phyloP scores from a whole-genome alignment of 768 basidiomycete species.

The Boletus subcaerulescens region DNA sequence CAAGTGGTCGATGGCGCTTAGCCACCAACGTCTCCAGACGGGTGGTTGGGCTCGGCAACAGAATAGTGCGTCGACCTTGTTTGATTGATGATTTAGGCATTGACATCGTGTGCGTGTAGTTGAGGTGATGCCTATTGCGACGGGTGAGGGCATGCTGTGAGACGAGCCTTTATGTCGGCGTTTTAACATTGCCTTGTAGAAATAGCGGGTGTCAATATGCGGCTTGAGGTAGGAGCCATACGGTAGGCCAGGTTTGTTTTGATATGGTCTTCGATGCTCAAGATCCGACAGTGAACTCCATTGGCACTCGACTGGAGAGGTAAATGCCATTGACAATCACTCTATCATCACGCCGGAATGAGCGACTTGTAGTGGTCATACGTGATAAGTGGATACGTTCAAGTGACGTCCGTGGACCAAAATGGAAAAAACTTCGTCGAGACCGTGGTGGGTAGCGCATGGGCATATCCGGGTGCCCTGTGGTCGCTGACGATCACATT shows the following conservation, averaged over 20 bases:
- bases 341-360: background rate
- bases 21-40: slow-evolving; percentile 51
- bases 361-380: slow-evolving; percentile 42
- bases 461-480: background rate
- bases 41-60: slow-evolving; percentile 63
- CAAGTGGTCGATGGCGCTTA: slow-evolving; percentile 60
- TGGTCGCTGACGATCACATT: slow-evolving; percentile 16
- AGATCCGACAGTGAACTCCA: slow-evolving; percentile 35
- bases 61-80: slow-evolving; percentile 37
- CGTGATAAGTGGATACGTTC: slow-evolving; percentile 42
- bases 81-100: background rate
- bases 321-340: background rate
- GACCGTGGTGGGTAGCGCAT: slow-evolving; percentile 38
- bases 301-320: slow-evolving; percentile 39
- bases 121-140: slow-evolving; percentile 37
- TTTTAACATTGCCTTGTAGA: background rate
- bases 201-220: slow-evolving; percentile 36
- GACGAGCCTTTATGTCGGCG: background rate
- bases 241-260: slow-evolving; percentile 18
- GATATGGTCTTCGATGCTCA: background rate
- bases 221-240: slow-evolving; percentile 37
- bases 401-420: slow-evolving; percentile 45
- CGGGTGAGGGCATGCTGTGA: slow-evolving; percentile 13
- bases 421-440: slow-evolving; percentile 47
- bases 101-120: slow-evolving; percentile 19